Percentiles rank a stretch among this genome's conserved stretches.
These are phyloP conservation scores for Tricholoma hemisulphureum DNA, from an alignment of 768 basidiomycete genomes.

Conservation along the genomic window DNA sequence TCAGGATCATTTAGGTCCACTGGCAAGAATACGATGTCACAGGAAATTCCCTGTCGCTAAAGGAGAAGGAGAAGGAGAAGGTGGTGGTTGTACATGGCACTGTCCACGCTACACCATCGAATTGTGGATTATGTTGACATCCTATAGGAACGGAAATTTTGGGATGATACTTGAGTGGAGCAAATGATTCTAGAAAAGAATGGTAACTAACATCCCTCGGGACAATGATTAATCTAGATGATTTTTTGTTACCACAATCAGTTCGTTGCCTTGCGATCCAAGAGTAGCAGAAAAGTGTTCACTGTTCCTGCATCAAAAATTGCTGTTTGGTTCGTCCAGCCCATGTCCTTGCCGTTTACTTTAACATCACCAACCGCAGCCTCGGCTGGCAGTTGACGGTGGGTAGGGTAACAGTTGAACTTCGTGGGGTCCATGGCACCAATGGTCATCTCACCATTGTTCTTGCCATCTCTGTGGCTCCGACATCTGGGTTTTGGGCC, in stretches of 20 bases:
- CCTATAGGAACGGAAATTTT: too few species aligned
- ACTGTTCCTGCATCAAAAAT: slow-evolving; percentile 48
- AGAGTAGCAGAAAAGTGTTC: not conserved
- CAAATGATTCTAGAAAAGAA: slow-evolving; percentile 10
- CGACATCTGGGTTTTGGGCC: too few species aligned
- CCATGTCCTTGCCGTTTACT: slow-evolving; percentile 45
- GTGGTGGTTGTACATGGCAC: slow-evolving; percentile 64
- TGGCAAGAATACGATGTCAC: slow-evolving; percentile 62
- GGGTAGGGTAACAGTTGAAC: slow-evolving; percentile 41
- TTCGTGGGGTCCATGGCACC: slow-evolving; percentile 59
- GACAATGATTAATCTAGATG: slow-evolving; percentile 16
- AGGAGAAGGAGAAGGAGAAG: slow-evolving; percentile 59
- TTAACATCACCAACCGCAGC: slow-evolving; percentile 46
- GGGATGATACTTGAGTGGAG: too few species aligned
- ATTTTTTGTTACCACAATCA: not conserved
- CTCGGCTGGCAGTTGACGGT: slow-evolving; percentile 54
- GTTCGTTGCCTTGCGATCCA: not conserved
- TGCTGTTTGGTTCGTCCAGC: slow-evolving; percentile 49
- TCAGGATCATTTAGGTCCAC: slow-evolving; percentile 44
- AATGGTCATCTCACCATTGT: slow-evolving; percentile 62
- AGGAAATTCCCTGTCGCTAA: slow-evolving; percentile 58
- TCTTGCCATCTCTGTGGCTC: slow-evolving; percentile 49
- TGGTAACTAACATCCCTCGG: slow-evolving; percentile 14
- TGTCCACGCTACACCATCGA: slow-evolving; percentile 50
- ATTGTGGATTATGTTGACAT: slow-evolving; percentile 56